Evolutionary conservation across 306 rosid genomes (phyloP).

Genomic region (Lupinus albus): DNA sequence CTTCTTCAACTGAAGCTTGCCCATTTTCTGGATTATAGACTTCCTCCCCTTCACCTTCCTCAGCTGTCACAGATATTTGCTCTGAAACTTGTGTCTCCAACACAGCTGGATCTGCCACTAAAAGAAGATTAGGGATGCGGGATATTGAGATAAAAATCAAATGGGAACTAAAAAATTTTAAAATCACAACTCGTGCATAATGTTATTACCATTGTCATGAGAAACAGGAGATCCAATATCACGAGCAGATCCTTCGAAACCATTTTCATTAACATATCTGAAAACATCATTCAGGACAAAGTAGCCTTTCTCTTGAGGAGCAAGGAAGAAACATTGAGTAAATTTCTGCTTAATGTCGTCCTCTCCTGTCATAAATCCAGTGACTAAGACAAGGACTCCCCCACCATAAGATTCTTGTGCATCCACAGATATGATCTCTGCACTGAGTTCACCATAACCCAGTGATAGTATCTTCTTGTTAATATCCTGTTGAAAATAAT

Average conservation of each 20-base stretch:
- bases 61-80: slow-evolving; percentile 39
- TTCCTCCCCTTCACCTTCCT: slow-evolving; percentile 50
- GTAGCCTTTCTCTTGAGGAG: slow-evolving; percentile 91
- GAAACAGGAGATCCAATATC: slow-evolving; percentile 45
- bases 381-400: slow-evolving; percentile 86
- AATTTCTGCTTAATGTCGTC: slow-evolving; percentile 62
- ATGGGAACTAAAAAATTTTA: not conserved
- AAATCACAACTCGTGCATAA: slow-evolving; percentile 12
- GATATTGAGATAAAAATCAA: slow-evolving; percentile 10
- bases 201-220: slow-evolving; percentile 54
- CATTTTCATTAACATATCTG: slow-evolving; percentile 73
- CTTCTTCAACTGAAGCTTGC: slow-evolving; percentile 53
- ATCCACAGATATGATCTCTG: slow-evolving; percentile 73
- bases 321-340: slow-evolving; percentile 86
- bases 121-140: slow-evolving; percentile 3
- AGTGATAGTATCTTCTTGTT: slow-evolving; percentile 73
- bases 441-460: slow-evolving; percentile 60
- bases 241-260: slow-evolving; percentile 38
- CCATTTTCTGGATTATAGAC: slow-evolving; percentile 48
- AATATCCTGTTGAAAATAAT: slow-evolving; percentile 61
- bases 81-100: slow-evolving; percentile 49
- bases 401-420: slow-evolving; percentile 76
- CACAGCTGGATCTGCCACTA: slow-evolving; percentile 49
- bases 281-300: slow-evolving; percentile 84
- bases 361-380: slow-evolving; percentile 73